phyloP scores from a whole-genome alignment of 768 basidiomycete species.

The Solioccasus polychromus region DNA sequence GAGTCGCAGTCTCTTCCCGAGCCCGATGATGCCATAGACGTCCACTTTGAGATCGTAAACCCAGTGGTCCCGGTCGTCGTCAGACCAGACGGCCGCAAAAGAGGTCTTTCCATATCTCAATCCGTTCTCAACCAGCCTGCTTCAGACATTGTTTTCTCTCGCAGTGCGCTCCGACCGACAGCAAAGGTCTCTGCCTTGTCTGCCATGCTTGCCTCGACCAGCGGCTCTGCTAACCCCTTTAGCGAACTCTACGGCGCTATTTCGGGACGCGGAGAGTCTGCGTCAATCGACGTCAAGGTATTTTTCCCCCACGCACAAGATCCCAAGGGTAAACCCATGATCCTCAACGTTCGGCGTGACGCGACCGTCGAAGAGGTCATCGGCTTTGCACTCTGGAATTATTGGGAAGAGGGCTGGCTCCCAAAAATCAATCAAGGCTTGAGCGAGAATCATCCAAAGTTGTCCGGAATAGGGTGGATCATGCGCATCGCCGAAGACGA shows the following conservation, averaged over 20 bases:
- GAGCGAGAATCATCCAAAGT: conserved; percentile 58
- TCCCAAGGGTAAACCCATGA: conserved; percentile 60
- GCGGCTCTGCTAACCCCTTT: conserved; percentile 76
- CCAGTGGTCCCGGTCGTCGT: conserved; percentile 30
- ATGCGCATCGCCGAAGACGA: conserved; percentile 93
- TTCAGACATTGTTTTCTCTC: conserved; percentile 44
- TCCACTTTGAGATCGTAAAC: conserved; percentile 55
- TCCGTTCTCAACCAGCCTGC: conserved; percentile 15
- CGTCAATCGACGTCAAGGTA: conserved; percentile 63
- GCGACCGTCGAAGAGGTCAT: conserved; percentile 95
- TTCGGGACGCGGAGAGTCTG: conserved; percentile 68
- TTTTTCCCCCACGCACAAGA: conserved; percentile 81
- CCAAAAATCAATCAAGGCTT: conserved; percentile 74
- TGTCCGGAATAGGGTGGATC: conserved; percentile 88
- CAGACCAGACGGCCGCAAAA: conserved; percentile 27
- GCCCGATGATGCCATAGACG: conserved; percentile 33
- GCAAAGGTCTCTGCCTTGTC: conserved; percentile 65
- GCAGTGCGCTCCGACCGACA: conserved; percentile 45
- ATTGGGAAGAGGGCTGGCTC: conserved; percentile 84
- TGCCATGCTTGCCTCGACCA: conserved; percentile 66
- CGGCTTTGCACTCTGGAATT: conserved; percentile 88
- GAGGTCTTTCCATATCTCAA: conserved; percentile 29
- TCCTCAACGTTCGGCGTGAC: conserved; percentile 78
- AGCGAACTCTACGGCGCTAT: conserved; percentile 83
- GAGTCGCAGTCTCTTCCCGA: conserved; percentile 21